These are phyloP conservation scores for Acanthamoeba triangularis DNA, from an alignment of 208 protist genomes.

Conservation along the genomic window DNA sequence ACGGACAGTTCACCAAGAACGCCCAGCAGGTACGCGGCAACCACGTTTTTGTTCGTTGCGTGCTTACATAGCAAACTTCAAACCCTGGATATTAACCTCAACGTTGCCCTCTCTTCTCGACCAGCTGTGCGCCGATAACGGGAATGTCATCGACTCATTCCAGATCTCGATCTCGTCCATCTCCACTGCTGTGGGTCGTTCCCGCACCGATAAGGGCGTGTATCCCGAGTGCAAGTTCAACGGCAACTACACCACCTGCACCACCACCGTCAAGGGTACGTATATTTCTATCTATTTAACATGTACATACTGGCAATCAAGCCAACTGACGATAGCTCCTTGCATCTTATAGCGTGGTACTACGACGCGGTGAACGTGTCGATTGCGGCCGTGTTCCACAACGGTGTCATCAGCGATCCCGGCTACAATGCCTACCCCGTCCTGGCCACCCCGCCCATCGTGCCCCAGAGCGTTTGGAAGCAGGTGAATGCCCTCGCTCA, in stretches of 20 bases:
- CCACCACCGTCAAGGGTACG: neutral
- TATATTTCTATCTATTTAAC: no score
- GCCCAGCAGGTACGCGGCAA: neutral
- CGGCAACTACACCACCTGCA: constrained; percentile 19
- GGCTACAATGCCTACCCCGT: constrained; percentile 31
- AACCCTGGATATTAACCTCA: no score
- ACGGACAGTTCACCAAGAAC: neutral
- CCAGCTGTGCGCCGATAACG: no score
- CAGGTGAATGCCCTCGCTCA: neutral
- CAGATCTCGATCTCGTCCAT: neutral
- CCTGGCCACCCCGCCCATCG: constrained; percentile 54
- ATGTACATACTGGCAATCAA: neutral
- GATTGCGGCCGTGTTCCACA: neutral
- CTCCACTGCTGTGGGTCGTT: constrained; percentile 12
- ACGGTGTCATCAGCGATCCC: neutral
- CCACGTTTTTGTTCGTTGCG: neutral
- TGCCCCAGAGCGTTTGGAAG: constrained; percentile 57
- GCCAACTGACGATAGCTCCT: neutral
- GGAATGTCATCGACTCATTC: neutral
- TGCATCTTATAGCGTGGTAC: neutral
- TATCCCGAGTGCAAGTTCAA: constrained; percentile 20
- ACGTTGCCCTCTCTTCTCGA: no score
- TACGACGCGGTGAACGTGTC: constrained; percentile 41
- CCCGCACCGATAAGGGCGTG: neutral
- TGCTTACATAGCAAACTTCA: neutral